Base-by-base conservation (phyloP, 73 alveolate species). In the Paramecium bursaria region DNA sequence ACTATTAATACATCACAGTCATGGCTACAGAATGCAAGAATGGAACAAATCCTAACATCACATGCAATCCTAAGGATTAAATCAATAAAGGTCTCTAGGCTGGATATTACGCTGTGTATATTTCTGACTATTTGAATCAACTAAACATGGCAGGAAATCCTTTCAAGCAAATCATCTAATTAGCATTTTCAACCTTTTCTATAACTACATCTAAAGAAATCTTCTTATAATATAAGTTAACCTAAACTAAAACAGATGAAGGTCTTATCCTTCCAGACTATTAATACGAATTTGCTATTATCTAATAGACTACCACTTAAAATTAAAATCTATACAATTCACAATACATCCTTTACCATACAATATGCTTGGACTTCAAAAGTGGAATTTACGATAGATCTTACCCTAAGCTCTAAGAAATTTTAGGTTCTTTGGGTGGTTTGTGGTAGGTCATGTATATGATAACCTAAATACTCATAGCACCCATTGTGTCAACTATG, bases 381-480 rank as follows among this genome's bases (percentile, higher is more conserved):
- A n/a, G n/a, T n/a, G n/a, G n/a, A n/a, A n/a, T n/a, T n/a, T n/a
- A n/a, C n/a, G n/a, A 15, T 39, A 67, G 82, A 42, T 44, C 14
- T 3, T 67, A 67, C 44, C 26, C 26, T 21, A 67, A 42, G 22
- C 53, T 67, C 17, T 42, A 67, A 67, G 82, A 42, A 17, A 67
- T 67, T 11, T 19, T 67, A 21, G 57, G 82, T 2, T 39, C 17
- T 17, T 33, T 67, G 19, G 82, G 82, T 1, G 82, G 82, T 1
- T 47, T 67, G 1, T 67, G 57, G 54, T 39, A 31, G 22, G 50
- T 42, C 22, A 30, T 67, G 44, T 67, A 39, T 42, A 19, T 67
- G 19, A 47, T 47, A 4, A 31, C 44, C 22, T 19, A 47, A 39
- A 42, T 47, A 15, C 22, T 67, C 22, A 39, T 67, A 42, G 6